Conservation (phyloP, 176 grass and related monocot species). For the Melocanna baccifera region DNA sequence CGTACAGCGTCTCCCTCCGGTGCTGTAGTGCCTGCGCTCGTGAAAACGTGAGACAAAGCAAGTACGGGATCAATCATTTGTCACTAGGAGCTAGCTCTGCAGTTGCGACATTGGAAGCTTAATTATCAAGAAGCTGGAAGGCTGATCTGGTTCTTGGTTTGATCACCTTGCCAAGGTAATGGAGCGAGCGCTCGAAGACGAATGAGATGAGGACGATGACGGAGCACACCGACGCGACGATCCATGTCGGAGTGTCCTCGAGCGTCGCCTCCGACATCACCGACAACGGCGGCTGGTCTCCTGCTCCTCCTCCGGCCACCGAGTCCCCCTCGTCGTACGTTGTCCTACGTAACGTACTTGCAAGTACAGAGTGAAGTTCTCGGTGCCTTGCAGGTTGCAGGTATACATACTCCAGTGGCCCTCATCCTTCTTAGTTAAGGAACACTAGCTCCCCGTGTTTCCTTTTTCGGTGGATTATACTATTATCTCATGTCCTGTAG, state of each 20-base stretch:
- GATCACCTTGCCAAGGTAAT: slow-evolving; percentile 63
- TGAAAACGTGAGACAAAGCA: background rate
- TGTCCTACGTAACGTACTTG: no score
- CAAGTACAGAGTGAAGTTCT: no score
- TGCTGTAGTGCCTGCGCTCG: slow-evolving; percentile 30
- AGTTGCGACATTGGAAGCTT: background rate
- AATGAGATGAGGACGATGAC: slow-evolving; percentile 74
- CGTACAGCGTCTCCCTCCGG: slow-evolving; percentile 60
- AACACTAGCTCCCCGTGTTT: background rate
- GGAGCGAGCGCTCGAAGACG: slow-evolving; percentile 71
- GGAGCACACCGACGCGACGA: slow-evolving; percentile 66
- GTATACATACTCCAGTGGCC: no score
- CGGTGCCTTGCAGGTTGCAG: no score
- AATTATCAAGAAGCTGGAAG: background rate
- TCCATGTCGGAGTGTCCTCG: slow-evolving; percentile 83
- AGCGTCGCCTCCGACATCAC: slow-evolving; percentile 35
- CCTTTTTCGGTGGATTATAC: background rate
- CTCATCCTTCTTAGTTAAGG: no score
- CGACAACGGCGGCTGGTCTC: background rate
- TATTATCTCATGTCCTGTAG: background rate
- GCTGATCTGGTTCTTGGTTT: background rate
- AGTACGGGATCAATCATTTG: background rate
- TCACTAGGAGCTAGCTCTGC: background rate
- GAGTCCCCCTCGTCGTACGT: no score
- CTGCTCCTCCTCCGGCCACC: no score